Evolutionary conservation across 176 grass and related monocot species (phyloP), one percentile per base, ranked within the genome.

Genomic region (Otatea glauca): DNA sequence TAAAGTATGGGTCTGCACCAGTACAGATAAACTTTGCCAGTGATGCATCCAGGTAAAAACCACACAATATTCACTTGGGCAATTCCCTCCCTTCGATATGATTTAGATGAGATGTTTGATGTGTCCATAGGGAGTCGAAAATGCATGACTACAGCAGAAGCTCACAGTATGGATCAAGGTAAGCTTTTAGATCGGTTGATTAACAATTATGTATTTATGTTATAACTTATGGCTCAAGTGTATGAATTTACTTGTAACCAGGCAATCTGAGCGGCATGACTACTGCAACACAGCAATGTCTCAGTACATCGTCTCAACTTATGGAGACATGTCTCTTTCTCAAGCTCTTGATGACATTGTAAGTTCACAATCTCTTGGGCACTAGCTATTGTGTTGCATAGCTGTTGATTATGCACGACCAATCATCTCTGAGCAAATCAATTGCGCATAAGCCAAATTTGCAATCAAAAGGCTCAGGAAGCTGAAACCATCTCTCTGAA

Each of bases 241-340:
- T 45, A 66, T 72, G 14, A 34, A 71, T 83, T 75, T 73, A 66
- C 67, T 9, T 67, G 29, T 81, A 71, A 81, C 66, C 83, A 91
- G 86, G 64, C 75, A 84, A 85, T 83, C 55, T 72, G 75, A 71
- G n/a, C 45, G 20, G 41, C 74, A 67, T 77, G 10, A 45, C 44
- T 37, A 21, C 49, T 68, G 11, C 50, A 77, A 84, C 75, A 65
- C 37, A 79, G 51, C 37, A 12, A 49, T 86, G 18, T 86, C 44
- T 56, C 75, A 77, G 63, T 94, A 86, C 75, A 79, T 94, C 64
- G 45, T 81, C 70, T 89, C 89, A 72, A 87, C 86, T 42, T 94
- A 77, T 74, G 86, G 92, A 54, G 67, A 77, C 18, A 63, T 89
- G 83, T 89, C 86, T 64, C 79, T 94, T 85, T 80, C 72, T 72